Evolutionary conservation across 2,329 filamentous ascomycete species (phyloP).

Genomic region (Fragosphaeria purpurea): DNA sequence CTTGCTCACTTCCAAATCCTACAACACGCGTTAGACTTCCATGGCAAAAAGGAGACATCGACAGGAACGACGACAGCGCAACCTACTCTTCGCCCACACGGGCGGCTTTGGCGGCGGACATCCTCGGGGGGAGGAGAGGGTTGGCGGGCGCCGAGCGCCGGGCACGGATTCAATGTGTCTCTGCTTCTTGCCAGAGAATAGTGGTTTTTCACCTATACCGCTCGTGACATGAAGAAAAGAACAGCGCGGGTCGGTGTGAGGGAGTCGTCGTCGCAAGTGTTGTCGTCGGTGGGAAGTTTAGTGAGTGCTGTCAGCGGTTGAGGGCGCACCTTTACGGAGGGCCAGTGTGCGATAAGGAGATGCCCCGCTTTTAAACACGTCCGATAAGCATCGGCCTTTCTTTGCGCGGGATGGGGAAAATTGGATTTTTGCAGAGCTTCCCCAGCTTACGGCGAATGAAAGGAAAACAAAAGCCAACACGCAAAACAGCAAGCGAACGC

Average conservation of each 20-base stretch:
- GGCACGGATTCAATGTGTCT: background rate
- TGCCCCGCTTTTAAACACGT: background rate
- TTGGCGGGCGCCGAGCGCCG: background rate
- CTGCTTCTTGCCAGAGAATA: too few species aligned
- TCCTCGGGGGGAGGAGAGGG: slow-evolving; percentile 20
- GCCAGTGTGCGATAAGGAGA: background rate
- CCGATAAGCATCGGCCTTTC: background rate
- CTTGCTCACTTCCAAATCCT: slow-evolving; percentile 83
- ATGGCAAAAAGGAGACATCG: slow-evolving; percentile 15
- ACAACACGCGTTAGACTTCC: slow-evolving; percentile 18
- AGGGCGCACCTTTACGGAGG: too few species aligned
- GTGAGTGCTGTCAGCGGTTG: too few species aligned
- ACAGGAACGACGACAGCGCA: too few species aligned
- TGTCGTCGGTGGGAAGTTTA: too few species aligned
- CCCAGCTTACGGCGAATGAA: background rate
- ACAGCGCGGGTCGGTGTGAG: too few species aligned
- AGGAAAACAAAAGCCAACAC: background rate
- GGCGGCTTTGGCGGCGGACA: slow-evolving; percentile 52
- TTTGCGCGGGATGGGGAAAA: background rate
- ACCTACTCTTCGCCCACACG: slow-evolving; percentile 54
- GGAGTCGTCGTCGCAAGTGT: too few species aligned
- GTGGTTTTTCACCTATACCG: too few species aligned
- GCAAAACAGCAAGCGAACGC: too few species aligned
- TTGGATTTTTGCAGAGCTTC: background rate
- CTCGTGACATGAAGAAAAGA: too few species aligned